Percentiles rank a stretch among this genome's conserved stretches.
Conservation (phyloP, 495 filamentous ascomycete species). For the Annulohypoxylon maeteangense region DNA sequence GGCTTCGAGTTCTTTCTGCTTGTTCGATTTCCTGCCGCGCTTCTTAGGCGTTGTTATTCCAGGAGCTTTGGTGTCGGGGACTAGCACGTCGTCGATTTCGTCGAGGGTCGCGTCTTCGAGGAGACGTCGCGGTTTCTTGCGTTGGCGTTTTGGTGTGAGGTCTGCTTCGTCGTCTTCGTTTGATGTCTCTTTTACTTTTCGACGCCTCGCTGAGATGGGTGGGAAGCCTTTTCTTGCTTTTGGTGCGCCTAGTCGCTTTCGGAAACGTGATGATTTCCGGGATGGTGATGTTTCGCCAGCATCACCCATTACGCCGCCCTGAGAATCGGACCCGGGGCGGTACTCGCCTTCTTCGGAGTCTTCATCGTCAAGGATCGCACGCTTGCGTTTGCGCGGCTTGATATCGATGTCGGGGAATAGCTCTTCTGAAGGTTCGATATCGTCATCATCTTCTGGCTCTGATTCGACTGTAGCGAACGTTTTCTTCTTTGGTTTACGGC, state of each 20-base stretch:
- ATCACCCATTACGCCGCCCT: conserved; percentile 36
- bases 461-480: conserved; percentile 41
- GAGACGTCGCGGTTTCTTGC: conserved; percentile 33
- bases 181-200: conserved; percentile 4
- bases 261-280: conserved; percentile 23
- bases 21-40: conserved; percentile 43
- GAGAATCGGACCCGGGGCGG: conserved; percentile 36
- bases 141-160: conserved; percentile 31
- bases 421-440: conserved; percentile 40
- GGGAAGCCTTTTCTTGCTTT: conserved; percentile 33
- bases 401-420: conserved; percentile 32
- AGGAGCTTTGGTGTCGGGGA: conserved; percentile 13
- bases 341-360: conserved; percentile 43
- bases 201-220: conserved; percentile 2
- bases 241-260: conserved; percentile 39
- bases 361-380: conserved; percentile 17
- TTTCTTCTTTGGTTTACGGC: conserved; percentile 47
- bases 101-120: conserved; percentile 32
- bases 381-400: conserved; percentile 43
- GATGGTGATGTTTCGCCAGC: conserved; percentile 18
- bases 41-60: conserved; percentile 31
- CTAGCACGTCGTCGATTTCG: conserved; percentile 29
- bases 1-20: conserved; percentile 21
- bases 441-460: conserved; percentile 41
- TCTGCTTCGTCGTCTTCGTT: conserved; percentile 26